phyloP scores from a whole-genome alignment of 176 grass and related monocot genomes.

The Triticum timopheevii region DNA sequence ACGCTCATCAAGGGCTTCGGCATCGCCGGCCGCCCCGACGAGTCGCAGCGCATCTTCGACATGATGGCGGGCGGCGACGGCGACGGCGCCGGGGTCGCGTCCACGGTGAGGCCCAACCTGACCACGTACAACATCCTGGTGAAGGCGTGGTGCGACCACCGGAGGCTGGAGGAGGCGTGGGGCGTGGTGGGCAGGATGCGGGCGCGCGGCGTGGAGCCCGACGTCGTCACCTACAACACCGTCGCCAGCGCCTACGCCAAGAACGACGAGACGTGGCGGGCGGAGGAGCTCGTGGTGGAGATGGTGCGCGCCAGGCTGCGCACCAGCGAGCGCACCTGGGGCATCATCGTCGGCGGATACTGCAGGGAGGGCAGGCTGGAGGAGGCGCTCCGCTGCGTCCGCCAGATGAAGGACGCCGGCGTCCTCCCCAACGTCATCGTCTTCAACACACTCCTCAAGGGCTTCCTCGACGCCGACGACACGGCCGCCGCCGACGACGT shows the following conservation, averaged over 20 bases:
- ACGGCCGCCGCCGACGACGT: slow-evolving; percentile 67
- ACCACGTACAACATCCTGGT: slow-evolving; percentile 93
- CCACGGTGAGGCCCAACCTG: slow-evolving; percentile 47
- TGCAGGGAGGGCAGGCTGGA: slow-evolving; percentile 82
- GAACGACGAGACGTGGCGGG: slow-evolving; percentile 72
- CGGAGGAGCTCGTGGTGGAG: slow-evolving; percentile 70
- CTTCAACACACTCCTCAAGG: slow-evolving; percentile 94
- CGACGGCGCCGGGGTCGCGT: background rate
- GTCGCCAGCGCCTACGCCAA: slow-evolving; percentile 79
- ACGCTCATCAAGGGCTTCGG: slow-evolving; percentile 94
- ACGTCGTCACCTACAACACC: slow-evolving; percentile 92
- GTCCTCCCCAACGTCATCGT: slow-evolving; percentile 66
- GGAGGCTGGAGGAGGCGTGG: slow-evolving; percentile 76
- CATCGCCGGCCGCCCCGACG: slow-evolving; percentile 64
- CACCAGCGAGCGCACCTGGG: slow-evolving; percentile 88
- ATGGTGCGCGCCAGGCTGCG: slow-evolving; percentile 56
- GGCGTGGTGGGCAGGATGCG: slow-evolving; percentile 56
- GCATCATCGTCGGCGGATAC: slow-evolving; percentile 84
- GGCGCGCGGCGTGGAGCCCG: slow-evolving; percentile 50
- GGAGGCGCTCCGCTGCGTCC: slow-evolving; percentile 82
- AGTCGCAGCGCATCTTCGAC: slow-evolving; percentile 70
- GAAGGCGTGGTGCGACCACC: slow-evolving; percentile 84
- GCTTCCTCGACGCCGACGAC: slow-evolving; percentile 72
- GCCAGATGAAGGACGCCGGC: slow-evolving; percentile 69
- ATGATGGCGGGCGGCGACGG: slow-evolving; percentile 53